These are phyloP conservation scores for Pseudomonodictys pantanalensis DNA, from an alignment of 495 filamentous ascomycete genomes.

Conservation along the genomic window DNA sequence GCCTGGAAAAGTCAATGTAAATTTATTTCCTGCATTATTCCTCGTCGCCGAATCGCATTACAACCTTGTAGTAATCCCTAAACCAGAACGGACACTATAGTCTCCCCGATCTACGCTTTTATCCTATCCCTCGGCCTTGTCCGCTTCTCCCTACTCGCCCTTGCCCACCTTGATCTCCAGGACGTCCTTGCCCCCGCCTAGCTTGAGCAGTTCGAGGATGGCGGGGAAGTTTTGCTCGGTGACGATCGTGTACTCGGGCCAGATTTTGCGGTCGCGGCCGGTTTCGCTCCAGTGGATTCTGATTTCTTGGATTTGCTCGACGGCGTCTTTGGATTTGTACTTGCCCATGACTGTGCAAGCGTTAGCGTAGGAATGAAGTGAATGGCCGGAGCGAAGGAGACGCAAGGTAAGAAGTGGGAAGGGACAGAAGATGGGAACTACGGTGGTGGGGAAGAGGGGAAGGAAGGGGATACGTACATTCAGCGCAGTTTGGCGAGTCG, in stretches of 20 bases:
- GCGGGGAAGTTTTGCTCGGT: constrained; percentile 18
- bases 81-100: not conserved
- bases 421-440: not conserved
- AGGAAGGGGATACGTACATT: constrained; percentile 10
- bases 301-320: constrained; percentile 9
- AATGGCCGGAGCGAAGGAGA: not conserved
- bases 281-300: constrained; percentile 15
- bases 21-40: no score
- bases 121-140: not conserved
- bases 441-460: not conserved
- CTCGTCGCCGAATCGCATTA: no score
- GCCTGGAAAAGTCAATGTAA: not conserved
- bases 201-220: constrained; percentile 18
- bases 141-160: constrained; percentile 4
- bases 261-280: constrained; percentile 17
- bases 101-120: not conserved
- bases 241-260: constrained; percentile 28
- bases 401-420: not conserved
- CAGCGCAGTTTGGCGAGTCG: constrained; percentile 15
- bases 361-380: not conserved
- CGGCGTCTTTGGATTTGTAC: constrained; percentile 16
- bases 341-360: constrained; percentile 16
- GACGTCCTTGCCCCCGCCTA: constrained; percentile 21
- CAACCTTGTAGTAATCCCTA: not conserved
- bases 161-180: constrained; percentile 26